Conservation (phyloP, 2,329 filamentous ascomycete species). For the Neospermospora avenae region DNA sequence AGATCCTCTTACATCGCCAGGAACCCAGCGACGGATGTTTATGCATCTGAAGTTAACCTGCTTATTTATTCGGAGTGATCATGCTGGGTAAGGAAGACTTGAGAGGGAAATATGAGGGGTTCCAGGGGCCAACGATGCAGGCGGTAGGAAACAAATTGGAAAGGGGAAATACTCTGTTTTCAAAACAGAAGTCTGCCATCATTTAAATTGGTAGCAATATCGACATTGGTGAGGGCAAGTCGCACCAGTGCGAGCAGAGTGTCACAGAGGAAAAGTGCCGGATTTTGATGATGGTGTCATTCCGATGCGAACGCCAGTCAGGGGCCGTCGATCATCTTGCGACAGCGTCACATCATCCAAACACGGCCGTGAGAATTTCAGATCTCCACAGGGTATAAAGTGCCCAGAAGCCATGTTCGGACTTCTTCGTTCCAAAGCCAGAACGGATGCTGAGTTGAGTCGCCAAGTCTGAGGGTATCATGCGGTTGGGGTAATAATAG, state of each 20-base stretch:
- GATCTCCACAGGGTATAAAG: slow-evolving; percentile 10
- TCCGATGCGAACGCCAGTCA: neutral
- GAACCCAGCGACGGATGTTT: slow-evolving; percentile 8
- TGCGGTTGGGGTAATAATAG: neutral
- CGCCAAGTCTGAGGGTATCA: neutral
- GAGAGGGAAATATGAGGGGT: neutral
- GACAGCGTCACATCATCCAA: slow-evolving; percentile 7
- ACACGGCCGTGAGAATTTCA: slow-evolving; percentile 8
- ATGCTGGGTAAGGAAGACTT: neutral
- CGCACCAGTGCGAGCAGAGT: neutral
- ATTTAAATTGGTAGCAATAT: neutral
- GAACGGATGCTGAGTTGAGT: neutral
- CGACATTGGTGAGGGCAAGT: slow-evolving; percentile 2
- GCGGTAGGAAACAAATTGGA: slow-evolving; percentile 15
- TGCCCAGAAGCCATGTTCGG: neutral
- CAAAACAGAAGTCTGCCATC: neutral
- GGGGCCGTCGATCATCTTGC: slow-evolving; percentile 6
- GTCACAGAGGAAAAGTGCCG: neutral
- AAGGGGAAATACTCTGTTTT: slow-evolving; percentile 3
- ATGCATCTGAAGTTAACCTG: slow-evolving; percentile 16
- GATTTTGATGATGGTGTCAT: slow-evolving; percentile 2
- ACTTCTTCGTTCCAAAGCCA: neutral
- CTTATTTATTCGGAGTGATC: slow-evolving; percentile 14
- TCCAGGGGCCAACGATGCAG: neutral
- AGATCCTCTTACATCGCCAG: neutral